These are phyloP conservation scores for Umbilicaria muhlenbergii DNA, from an alignment of 495 filamentous ascomycete genomes.

Conservation along the genomic window DNA sequence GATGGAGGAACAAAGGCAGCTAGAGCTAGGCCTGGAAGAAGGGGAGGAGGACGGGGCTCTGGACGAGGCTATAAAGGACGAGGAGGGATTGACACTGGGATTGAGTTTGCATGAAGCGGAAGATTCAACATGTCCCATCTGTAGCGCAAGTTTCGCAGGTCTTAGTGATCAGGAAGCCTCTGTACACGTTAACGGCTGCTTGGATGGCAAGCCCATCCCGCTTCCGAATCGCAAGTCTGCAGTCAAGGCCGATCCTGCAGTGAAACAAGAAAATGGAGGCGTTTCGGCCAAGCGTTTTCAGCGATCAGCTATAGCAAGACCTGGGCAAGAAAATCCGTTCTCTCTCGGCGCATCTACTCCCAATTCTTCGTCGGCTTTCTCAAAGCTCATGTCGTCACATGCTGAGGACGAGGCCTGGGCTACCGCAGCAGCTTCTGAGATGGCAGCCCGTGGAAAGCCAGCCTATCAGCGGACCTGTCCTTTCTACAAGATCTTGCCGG, in stretches of 20 bases:
- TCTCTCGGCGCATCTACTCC: conserved; percentile 24
- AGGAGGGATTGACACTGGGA: conserved; percentile 3
- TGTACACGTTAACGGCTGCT: conserved; percentile 77
- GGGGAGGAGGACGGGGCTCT: conserved; percentile 18
- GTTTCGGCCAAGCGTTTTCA: conserved; percentile 39
- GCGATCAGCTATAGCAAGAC: conserved; percentile 52
- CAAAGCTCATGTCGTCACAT: conserved; percentile 80
- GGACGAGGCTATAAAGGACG: conserved; percentile 17
- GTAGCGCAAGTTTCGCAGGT: conserved; percentile 42
- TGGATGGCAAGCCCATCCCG: conserved; percentile 61
- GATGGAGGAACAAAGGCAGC: conserved; percentile 44
- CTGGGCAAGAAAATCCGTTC: conserved; percentile 64
- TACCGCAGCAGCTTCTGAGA: conserved; percentile 63
- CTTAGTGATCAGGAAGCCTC: conserved; percentile 39
- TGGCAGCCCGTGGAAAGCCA: conserved; percentile 68
- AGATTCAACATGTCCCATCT: conserved; percentile 58
- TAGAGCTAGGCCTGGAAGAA: conserved; percentile 37
- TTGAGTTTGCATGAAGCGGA: neutral
- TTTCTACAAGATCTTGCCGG: conserved; percentile 95
- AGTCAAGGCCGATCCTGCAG: conserved; percentile 12
- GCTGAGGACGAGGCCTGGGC: conserved; percentile 87
- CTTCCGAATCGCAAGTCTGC: conserved; percentile 16
- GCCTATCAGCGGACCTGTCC: conserved; percentile 83
- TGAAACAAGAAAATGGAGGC: conserved; percentile 13
- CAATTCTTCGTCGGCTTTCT: conserved; percentile 53